Evolutionary conservation across 2,329 filamentous ascomycete species (phyloP), one percentile per base, ranked within the genome.

Genomic region (Cryphonectria parasitica): DNA sequence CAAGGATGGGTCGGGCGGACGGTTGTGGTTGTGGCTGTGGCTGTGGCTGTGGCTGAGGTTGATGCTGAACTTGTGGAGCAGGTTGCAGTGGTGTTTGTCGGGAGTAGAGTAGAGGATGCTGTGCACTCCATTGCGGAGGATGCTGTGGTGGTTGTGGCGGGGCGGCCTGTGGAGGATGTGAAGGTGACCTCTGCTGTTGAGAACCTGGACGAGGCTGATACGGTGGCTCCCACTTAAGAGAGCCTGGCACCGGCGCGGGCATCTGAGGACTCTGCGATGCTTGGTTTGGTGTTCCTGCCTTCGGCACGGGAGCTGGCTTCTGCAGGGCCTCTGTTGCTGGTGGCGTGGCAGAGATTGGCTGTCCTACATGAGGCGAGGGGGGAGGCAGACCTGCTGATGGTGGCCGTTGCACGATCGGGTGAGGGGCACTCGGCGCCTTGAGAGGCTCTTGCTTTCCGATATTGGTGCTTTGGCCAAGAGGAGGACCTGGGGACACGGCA

Each of bases 201-300:
- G 69, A 63, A 41, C 67, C 61, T 17, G 69, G 72, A 25, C 71
- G 72, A 68, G 79, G 80, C 68, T 81, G 80, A 71, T 83, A 83
- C 5, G 77, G 80, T 15, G 82, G 80, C 70, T 83, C 81, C 81
- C 81, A 83, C 74, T 82, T 82, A 39, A 81, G 73, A 19, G 79
- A 75, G 8, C 76, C 76, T 61, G 81, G 74, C 49, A 77, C 76
- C 25, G 81, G 74, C 43, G 77, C 76, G n/a, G 75, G 75, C 15
- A 76, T 72, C 66, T 77, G 77, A 39, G 77, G 65, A 25, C 65
- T 73, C 36, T 75, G 73, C 15, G 70, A 64, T 15, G 74, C 69
- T 41, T 69, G 73, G 41, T 71, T 66, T 8, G 73, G 76, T 2
- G 76, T 78, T 70, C 76, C 78, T n/a, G 76, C 73, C 69, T 79